phyloP scores from a whole-genome alignment of 306 rosid species.

The Malus fusca region DNA sequence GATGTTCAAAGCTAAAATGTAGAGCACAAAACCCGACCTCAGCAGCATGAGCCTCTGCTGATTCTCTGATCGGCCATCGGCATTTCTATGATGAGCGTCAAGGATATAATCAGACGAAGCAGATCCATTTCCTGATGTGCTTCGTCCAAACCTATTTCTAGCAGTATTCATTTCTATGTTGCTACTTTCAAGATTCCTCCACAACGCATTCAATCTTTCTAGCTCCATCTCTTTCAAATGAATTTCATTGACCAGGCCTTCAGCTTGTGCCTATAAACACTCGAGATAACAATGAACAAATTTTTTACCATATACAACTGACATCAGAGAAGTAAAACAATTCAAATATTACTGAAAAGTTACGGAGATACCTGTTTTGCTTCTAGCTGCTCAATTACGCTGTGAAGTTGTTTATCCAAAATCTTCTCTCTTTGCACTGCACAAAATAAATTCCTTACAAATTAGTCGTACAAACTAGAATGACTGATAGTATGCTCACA shows the following conservation, averaged over 20 bases:
- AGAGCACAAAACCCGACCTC: conserved; percentile 82
- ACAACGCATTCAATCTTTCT: conserved; percentile 60
- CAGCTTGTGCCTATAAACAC: conserved; percentile 75
- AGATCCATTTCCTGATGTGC: conserved; percentile 42
- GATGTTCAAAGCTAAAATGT: conserved; percentile 69
- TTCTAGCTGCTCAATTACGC: conserved; percentile 84
- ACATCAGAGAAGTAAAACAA: background rate
- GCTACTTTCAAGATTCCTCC: conserved; percentile 43
- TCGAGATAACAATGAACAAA: conserved; percentile 7
- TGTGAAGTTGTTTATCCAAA: conserved; percentile 80
- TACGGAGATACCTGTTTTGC: conserved; percentile 54
- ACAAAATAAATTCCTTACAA: conserved; percentile 7
- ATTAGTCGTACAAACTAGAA: background rate
- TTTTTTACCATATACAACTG: background rate
- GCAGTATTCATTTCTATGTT: conserved; percentile 43
- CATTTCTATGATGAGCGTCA: conserved; percentile 52
- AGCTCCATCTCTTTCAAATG: conserved; percentile 77
- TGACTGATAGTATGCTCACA: background rate
- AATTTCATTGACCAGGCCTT: conserved; percentile 63
- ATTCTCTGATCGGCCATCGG: conserved; percentile 58
- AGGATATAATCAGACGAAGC: conserved; percentile 44
- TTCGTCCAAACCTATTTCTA: conserved; percentile 57
- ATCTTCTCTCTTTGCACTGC: conserved; percentile 88
- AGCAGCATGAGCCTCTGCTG: conserved; percentile 81
- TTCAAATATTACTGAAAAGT: background rate